Evolutionary conservation across 331 rosid species (phyloP), one percentile per base, ranked within the genome.

Genomic region (Erythrophleum ivorense): DNA sequence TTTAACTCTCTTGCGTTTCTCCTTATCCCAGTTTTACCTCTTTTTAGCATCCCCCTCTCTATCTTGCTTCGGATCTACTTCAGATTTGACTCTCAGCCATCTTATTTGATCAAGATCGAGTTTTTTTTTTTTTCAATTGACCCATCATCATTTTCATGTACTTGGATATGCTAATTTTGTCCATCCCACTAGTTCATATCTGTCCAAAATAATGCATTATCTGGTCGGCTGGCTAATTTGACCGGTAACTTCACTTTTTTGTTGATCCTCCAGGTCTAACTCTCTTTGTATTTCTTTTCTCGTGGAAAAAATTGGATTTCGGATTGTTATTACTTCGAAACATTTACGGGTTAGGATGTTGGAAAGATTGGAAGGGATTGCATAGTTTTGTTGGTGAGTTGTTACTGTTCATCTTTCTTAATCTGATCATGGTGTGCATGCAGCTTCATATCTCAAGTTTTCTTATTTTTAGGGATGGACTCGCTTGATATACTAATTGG

Each of bases 1-100:
- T 15, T 86, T 66, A 33, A 10, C 29, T 69, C 21, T 85, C 77
- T 80, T 58, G 48, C 80, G 68, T 81, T 81, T 78, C 76, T 68
- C 57, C 73, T 79, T 71, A 63, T 66, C 84, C 36, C 80, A 79
- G 53, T 59, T 66, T 66, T 81, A 80, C 53, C 43, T 66, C 63
- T 77, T 64, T 83, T 89, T 78, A 49, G 80, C 88, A 81, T 87
- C 90, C 88, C 81, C 88, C 83, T 87, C 77, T 83, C 81, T 82
- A 57, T 86, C 73, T 84, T 81, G 49, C 78, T 76, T 53, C 78
- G 79, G 97, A 94, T 94, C 97, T 91, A 89, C 86, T 80, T 87
- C 83, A 88, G 89, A 77, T 89, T 87, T 80, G 67, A 36, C 86
- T 48, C 58, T 34, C 71, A 53, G 57, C 82, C 75, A 15, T 76